Evolutionary conservation across 441 rosid species (phyloP).

Genomic region (Syzygium malaccense): DNA sequence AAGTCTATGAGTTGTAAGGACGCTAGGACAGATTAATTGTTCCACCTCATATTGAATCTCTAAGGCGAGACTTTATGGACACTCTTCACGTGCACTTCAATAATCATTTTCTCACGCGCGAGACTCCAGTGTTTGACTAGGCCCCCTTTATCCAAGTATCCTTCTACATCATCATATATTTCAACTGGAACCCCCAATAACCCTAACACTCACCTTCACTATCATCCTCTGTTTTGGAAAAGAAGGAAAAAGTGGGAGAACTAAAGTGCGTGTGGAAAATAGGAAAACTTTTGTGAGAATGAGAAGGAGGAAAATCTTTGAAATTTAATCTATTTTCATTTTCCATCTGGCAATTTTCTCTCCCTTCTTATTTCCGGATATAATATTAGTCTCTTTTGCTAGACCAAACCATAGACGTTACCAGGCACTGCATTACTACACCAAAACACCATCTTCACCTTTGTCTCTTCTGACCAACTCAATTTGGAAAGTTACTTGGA

Average conservation of each 20-base stretch:
- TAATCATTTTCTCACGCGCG: not conserved
- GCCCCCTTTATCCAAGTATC: not conserved
- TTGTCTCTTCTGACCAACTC: not conserved
- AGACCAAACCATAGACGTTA: not conserved
- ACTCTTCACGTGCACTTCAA: too few relatives aligned
- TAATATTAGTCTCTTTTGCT: too few relatives aligned
- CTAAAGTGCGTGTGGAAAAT: too few relatives aligned
- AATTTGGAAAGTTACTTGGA: not conserved
- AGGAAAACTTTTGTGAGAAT: too few relatives aligned
- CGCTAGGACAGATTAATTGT: not conserved
- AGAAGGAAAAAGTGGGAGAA: not conserved
- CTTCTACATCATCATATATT: not conserved
- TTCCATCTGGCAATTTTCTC: not conserved
- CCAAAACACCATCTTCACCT: not conserved
- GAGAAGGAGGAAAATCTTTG: too few relatives aligned
- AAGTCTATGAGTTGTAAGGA: not conserved
- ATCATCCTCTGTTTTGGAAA: not conserved
- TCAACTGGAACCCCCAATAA: not conserved
- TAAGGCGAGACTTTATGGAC: not conserved
- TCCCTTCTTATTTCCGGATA: not conserved
- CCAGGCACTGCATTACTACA: not conserved
- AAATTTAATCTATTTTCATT: too few relatives aligned
- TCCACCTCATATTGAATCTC: not conserved
- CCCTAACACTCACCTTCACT: not conserved
- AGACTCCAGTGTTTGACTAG: not conserved